Evolutionary conservation across 106 monocot species (phyloP).

Genomic region (Gastrodia elata): DNA sequence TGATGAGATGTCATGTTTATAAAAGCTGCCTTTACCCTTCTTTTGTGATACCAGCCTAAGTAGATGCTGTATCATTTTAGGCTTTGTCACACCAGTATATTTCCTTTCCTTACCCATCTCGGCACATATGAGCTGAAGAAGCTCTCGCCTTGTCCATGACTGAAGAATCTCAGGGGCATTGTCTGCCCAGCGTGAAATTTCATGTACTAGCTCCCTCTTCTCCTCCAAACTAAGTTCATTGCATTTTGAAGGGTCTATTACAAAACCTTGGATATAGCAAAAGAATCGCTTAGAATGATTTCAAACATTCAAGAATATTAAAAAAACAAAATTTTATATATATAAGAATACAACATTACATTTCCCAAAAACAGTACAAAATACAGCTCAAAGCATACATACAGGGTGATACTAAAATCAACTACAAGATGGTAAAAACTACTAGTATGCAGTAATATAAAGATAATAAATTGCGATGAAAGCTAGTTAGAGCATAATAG

Average conservation of each 20-base stretch:
- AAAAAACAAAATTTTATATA: background rate
- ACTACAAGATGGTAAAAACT: background rate
- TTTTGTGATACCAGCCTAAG: conserved; percentile 65
- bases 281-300: conserved; percentile 4
- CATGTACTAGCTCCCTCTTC: conserved; percentile 80
- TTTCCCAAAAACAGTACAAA: background rate
- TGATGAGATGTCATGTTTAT: conserved; percentile 10
- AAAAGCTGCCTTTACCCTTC: conserved; percentile 14
- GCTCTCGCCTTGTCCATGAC: conserved; percentile 76
- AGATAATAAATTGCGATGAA: background rate
- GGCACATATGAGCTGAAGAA: conserved; percentile 78
- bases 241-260: conserved; percentile 60
- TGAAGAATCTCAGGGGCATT: conserved; percentile 76
- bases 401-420: background rate
- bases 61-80: conserved; percentile 79
- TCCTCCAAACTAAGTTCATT: conserved; percentile 68
- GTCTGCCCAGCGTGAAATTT: conserved; percentile 59
- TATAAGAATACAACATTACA: background rate
- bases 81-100: conserved; percentile 77
- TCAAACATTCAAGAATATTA: background rate
- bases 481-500: background rate
- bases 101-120: conserved; percentile 91
- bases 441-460: background rate
- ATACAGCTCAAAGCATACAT: background rate
- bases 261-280: conserved; percentile 31